These are phyloP conservation scores for Dillenia suffruticosa DNA, from an alignment of 164 flowering plant species.

Conservation along the genomic window DNA sequence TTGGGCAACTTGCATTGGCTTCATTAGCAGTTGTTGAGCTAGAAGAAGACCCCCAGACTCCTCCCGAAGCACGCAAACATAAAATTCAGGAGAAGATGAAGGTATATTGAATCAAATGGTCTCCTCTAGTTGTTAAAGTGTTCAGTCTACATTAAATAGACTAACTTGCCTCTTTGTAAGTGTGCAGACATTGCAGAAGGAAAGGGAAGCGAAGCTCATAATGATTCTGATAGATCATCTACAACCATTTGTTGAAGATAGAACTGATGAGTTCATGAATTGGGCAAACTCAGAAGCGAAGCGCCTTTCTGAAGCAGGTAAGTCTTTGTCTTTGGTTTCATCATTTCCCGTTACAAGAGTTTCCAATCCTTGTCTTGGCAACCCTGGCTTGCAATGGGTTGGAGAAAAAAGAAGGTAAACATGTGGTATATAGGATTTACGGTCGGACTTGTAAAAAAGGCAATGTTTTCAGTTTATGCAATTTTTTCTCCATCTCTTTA, in stretches of 20 bases:
- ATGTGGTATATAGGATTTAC: too few relatives aligned
- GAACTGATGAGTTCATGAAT: conserved; percentile 56
- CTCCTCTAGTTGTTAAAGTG: neutral
- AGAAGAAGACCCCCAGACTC: conserved; percentile 43
- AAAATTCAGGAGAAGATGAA: conserved; percentile 58
- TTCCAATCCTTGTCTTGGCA: too few relatives aligned
- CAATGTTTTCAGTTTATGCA: too few relatives aligned
- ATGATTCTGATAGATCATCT: conserved; percentile 54
- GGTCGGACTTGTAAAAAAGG: too few relatives aligned
- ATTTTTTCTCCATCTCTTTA: too few relatives aligned
- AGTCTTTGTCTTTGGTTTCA: neutral
- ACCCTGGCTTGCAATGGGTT: too few relatives aligned
- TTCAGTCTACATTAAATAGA: neutral
- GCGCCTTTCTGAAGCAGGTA: conserved; percentile 82
- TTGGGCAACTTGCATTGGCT: conserved; percentile 86
- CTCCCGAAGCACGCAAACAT: conserved; percentile 38
- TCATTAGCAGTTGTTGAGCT: conserved; percentile 51
- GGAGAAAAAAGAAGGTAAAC: too few relatives aligned
- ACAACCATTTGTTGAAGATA: conserved; percentile 68
- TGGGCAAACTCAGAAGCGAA: conserved; percentile 76
- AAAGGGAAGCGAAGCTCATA: conserved; percentile 70
- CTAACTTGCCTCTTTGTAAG: neutral
- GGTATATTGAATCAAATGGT: conserved; percentile 26
- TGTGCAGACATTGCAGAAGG: conserved; percentile 59
- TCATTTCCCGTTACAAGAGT: too few relatives aligned